These are phyloP conservation scores for Rhizopogon vinicolor DNA, from an alignment of 768 basidiomycete genomes.

Conservation along the genomic window DNA sequence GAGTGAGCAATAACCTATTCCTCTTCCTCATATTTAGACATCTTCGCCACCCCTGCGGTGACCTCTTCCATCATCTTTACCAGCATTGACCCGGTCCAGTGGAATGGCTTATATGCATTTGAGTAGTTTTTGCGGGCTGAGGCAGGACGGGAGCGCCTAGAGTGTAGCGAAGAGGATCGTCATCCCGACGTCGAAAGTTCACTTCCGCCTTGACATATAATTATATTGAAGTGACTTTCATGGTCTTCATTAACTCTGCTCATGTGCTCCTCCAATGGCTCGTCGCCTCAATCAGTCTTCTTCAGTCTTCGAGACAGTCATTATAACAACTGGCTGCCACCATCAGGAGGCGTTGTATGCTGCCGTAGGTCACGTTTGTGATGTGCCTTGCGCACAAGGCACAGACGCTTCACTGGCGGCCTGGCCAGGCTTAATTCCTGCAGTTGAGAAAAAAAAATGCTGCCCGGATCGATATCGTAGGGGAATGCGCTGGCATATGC, in stretches of 20 bases:
- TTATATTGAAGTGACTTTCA: background rate
- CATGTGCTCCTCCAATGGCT: no score
- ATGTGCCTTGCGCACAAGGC: no score
- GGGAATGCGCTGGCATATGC: no score
- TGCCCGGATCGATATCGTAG: no score
- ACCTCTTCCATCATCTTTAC: slow-evolving; percentile 8
- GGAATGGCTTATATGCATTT: slow-evolving; percentile 24
- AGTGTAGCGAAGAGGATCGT: slow-evolving; percentile 7
- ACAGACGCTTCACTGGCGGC: no score
- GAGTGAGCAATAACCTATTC: slow-evolving; percentile 55
- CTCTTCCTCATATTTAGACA: slow-evolving; percentile 46
- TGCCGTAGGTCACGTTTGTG: no score
- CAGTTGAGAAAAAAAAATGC: no score
- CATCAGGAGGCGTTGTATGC: no score
- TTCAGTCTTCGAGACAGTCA: background rate
- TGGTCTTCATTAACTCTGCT: slow-evolving; percentile 25
- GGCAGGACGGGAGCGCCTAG: slow-evolving; percentile 20
- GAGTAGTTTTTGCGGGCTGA: slow-evolving; percentile 11
- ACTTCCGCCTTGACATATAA: background rate
- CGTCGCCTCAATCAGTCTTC: no score
- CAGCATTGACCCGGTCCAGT: slow-evolving; percentile 19
- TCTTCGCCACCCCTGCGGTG: slow-evolving; percentile 18
- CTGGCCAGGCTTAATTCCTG: no score
- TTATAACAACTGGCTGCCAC: no score
- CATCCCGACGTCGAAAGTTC: slow-evolving; percentile 21